These are phyloP conservation scores for Manihot esculenta DNA, from an alignment of 441 rosid genomes.

Conservation along the genomic window DNA sequence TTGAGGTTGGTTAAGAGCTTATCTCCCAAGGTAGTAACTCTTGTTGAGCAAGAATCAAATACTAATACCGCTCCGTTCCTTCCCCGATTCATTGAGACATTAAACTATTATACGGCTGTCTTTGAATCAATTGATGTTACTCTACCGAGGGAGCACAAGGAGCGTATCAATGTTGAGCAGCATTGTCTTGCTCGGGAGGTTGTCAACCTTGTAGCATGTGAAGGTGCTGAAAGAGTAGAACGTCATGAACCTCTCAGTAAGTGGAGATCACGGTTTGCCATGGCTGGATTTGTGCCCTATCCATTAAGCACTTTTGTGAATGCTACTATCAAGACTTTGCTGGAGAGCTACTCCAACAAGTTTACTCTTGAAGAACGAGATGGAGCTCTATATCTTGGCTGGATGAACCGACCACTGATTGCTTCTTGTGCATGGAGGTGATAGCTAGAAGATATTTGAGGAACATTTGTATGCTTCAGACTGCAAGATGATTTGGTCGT, in stretches of 20 bases:
- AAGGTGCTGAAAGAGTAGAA: conserved; percentile 88
- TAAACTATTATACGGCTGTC: conserved; percentile 65
- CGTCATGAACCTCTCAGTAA: conserved; percentile 81
- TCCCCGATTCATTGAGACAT: conserved; percentile 61
- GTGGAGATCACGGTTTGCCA: conserved; percentile 75
- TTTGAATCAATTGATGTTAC: conserved; percentile 78
- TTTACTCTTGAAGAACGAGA: conserved; percentile 79
- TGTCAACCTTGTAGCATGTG: conserved; percentile 89
- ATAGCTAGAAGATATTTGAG: conserved; percentile 5
- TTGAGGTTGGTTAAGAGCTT: conserved; percentile 71
- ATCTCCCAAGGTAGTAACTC: conserved; percentile 80
- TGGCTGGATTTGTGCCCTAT: conserved; percentile 82
- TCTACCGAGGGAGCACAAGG: conserved; percentile 78
- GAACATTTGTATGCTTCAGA: background rate
- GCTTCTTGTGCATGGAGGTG: conserved; percentile 88
- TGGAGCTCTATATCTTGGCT: conserved; percentile 78
- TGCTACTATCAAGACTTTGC: conserved; percentile 62
- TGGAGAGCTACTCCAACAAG: conserved; percentile 57
- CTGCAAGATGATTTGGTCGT: conserved; percentile 9
- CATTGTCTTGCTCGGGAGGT: conserved; percentile 94
- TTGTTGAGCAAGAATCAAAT: conserved; percentile 89
- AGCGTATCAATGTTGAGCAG: conserved; percentile 85
- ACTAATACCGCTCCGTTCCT: conserved; percentile 79
- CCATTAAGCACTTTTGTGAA: conserved; percentile 73
- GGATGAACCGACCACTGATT: conserved; percentile 72